These are phyloP conservation scores for Panaeolus papilionaceus DNA, from an alignment of 768 basidiomycete genomes.

Conservation along the genomic window DNA sequence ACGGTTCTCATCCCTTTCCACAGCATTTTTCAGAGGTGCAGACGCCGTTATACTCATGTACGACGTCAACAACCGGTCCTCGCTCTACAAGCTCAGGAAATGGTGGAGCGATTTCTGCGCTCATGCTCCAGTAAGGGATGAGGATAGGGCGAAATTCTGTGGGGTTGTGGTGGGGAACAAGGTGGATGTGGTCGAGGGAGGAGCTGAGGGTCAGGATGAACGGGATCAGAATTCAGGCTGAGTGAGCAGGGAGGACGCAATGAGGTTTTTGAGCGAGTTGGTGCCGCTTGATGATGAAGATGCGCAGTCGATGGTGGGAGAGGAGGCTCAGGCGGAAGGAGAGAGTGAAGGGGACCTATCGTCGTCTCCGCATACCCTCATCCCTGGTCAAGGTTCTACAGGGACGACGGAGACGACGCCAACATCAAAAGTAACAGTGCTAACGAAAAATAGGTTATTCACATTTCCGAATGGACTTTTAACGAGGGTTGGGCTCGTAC, in stretches of 20 bases:
- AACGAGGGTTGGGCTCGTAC: neutral
- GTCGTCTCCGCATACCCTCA: neutral
- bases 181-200: conserved; percentile 54
- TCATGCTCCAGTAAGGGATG: conserved; percentile 69
- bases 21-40: conserved; percentile 83
- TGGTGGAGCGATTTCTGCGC: conserved; percentile 84
- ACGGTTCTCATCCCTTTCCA: conserved; percentile 81
- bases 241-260: conserved; percentile 50
- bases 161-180: no score
- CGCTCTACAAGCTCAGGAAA: conserved; percentile 60
- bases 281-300: conserved; percentile 44
- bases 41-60: conserved; percentile 58
- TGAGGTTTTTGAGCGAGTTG: conserved; percentile 61
- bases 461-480: neutral
- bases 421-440: neutral
- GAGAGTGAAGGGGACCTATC: neutral
- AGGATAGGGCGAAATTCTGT: conserved; percentile 67
- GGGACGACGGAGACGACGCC: neutral
- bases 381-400: neutral
- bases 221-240: neutral
- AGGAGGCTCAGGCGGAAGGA: neutral
- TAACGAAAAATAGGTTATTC: neutral
- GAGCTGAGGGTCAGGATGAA: neutral
- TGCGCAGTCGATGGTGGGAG: neutral
- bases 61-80: conserved; percentile 63